Conservation (phyloP, 495 filamentous ascomycete genomes). For the Penicillium parvum region DNA sequence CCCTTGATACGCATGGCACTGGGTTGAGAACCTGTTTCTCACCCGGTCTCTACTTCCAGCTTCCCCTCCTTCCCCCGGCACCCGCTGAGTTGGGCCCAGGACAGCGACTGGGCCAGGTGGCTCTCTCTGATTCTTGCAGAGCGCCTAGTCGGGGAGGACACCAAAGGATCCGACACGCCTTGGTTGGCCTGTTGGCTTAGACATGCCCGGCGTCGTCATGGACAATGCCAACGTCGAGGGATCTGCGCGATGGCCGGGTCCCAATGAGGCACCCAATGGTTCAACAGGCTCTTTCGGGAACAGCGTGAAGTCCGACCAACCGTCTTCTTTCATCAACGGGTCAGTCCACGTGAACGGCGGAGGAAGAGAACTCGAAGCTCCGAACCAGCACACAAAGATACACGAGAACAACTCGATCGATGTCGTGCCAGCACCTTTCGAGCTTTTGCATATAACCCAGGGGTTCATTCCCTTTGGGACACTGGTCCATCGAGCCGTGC, state of each 20-base stretch:
- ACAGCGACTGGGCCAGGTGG: conserved; percentile 15
- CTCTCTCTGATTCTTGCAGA: conserved; percentile 29
- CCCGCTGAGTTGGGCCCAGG: conserved; percentile 16
- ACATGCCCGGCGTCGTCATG: conserved; percentile 49
- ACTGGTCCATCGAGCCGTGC: conserved; percentile 69
- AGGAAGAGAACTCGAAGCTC: conserved; percentile 8
- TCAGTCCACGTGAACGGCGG: conserved; percentile 30
- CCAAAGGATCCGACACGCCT: conserved; percentile 4
- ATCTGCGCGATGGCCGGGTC: conserved; percentile 20
- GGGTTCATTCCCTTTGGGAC: conserved; percentile 66
- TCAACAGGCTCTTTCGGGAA: conserved; percentile 9
- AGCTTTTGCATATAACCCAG: conserved; percentile 73
- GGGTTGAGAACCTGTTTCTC: conserved; percentile 16
- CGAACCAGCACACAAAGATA: conserved; percentile 13
- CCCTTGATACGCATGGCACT: conserved; percentile 32
- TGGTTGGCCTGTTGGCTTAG: conserved; percentile 11
- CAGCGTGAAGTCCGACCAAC: conserved; percentile 12
- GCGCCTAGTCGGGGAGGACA: conserved; percentile 32
- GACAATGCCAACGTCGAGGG: conserved; percentile 34
- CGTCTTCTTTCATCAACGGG: conserved; percentile 23
- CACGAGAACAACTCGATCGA: conserved; percentile 2
- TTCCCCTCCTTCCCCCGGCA: conserved; percentile 29
- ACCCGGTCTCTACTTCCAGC: conserved; percentile 15
- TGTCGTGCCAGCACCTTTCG: conserved; percentile 46
- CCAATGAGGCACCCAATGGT: conserved; percentile 26